These are phyloP conservation scores for Craterostigma plantagineum DNA, from an alignment of 257 asterid species.

Conservation along the genomic window DNA sequence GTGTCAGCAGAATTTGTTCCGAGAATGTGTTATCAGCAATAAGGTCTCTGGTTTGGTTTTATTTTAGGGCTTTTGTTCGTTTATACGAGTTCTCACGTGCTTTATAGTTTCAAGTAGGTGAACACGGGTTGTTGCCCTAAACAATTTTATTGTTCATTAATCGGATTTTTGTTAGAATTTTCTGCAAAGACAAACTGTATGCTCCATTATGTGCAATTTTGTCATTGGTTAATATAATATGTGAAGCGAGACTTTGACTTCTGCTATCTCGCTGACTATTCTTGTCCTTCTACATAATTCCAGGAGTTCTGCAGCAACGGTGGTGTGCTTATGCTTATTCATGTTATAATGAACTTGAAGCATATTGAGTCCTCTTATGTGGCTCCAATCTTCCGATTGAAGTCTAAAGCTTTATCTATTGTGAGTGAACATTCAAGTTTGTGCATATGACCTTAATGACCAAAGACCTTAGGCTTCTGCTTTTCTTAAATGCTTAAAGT, in stretches of 20 bases:
- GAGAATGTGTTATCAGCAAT: constrained; percentile 75
- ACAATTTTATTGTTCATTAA: no score
- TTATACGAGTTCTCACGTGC: not conserved
- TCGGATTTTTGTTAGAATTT: no score
- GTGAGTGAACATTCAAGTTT: constrained; percentile 29
- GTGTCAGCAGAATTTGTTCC: constrained; percentile 76
- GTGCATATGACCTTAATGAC: not conserved
- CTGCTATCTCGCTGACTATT: constrained; percentile 10
- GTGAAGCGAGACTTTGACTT: no score
- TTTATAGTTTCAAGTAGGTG: not conserved
- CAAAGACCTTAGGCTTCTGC: constrained; percentile 7
- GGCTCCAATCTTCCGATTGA: constrained; percentile 64
- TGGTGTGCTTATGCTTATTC: constrained; percentile 61
- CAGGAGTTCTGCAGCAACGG: constrained; percentile 93
- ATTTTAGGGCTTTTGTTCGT: not conserved
- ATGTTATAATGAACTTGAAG: constrained; percentile 50
- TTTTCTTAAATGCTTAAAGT: not conserved
- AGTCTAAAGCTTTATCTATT: constrained; percentile 72
- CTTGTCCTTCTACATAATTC: constrained; percentile 9
- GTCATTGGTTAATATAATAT: not conserved
- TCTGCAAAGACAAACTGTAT: no score
- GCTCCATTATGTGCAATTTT: not conserved
- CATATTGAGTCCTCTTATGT: constrained; percentile 19
- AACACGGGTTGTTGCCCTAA: not conserved
- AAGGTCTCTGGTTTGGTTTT: constrained; percentile 36